Evolutionary conservation across 23 red algal species (phyloP).

Genomic region (Gracilaria gracilis): DNA sequence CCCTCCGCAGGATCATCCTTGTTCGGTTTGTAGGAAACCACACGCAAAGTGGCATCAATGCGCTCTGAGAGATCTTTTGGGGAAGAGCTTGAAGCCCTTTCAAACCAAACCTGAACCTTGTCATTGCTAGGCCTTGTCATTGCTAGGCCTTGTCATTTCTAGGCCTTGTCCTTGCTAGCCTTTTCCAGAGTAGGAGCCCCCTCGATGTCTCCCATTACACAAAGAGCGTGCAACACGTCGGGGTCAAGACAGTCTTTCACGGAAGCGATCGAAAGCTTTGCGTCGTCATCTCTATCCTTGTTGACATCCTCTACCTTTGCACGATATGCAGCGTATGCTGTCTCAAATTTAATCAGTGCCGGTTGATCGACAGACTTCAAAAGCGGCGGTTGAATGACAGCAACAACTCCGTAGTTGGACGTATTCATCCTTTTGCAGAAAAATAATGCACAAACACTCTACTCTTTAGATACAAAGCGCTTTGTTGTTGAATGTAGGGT

Average conservation of each 20-base stretch:
- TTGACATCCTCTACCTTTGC: neutral
- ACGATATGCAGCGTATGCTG: neutral
- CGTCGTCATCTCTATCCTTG: neutral
- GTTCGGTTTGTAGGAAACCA: neutral
- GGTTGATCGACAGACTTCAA: neutral
- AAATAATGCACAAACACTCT: neutral
- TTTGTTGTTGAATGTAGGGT: no score
- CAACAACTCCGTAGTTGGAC: conserved; percentile 14
- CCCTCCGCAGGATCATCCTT: conserved; percentile 1
- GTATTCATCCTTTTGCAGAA: neutral
- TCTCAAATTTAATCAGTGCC: conserved; percentile 21
- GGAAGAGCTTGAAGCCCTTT: neutral
- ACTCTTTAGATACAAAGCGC: conserved; percentile 2
- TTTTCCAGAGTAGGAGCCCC: neutral
- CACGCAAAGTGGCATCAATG: neutral
- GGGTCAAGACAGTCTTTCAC: conserved; percentile 23
- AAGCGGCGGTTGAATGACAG: neutral
- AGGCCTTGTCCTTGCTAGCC: no score
- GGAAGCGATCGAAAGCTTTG: neutral
- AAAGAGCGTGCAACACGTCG: conserved; percentile 3
- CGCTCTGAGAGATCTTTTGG: conserved; percentile 46
- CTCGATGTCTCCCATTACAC: conserved; percentile 34
- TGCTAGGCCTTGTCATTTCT: no score
- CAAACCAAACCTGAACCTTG: conserved; percentile 42
- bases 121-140: no score